Percentiles rank a stretch among this genome's conserved stretches.
These are phyloP conservation scores for Cyberlindnera galapagoensis DNA, from an alignment of 805 yeast species.

Conservation along the genomic window DNA sequence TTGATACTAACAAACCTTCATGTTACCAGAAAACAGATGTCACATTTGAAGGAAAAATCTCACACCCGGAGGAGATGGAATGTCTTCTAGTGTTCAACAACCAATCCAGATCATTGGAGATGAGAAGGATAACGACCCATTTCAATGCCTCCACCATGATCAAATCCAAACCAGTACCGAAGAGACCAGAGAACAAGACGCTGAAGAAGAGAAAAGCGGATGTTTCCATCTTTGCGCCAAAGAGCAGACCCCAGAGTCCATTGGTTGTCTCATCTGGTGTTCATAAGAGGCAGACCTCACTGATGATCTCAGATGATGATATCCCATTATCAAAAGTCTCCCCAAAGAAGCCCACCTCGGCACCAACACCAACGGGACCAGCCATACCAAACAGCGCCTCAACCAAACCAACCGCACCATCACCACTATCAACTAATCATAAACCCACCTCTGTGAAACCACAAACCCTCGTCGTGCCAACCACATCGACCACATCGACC, in stretches of 20 bases:
- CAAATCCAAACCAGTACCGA: slow-evolving; percentile 1
- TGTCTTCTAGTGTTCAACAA: slow-evolving; percentile 20
- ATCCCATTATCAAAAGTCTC: slow-evolving; percentile 10
- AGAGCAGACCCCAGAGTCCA: slow-evolving; percentile 17
- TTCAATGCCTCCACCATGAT: slow-evolving; percentile 8
- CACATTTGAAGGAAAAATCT: slow-evolving; percentile 12
- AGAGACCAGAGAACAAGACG: slow-evolving; percentile 3
- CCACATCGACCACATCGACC: neutral
- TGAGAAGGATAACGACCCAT: slow-evolving; percentile 13
- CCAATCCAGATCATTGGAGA: slow-evolving; percentile 10
- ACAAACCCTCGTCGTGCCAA: no score
- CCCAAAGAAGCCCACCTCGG: slow-evolving; percentile 7
- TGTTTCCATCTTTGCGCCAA: slow-evolving; percentile 22
- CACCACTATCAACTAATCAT: slow-evolving; percentile 8
- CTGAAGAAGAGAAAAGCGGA: slow-evolving; percentile 12
- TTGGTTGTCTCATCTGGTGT: slow-evolving; percentile 8
- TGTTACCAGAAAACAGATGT: slow-evolving; percentile 9
- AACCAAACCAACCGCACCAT: slow-evolving; percentile 10
- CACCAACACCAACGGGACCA: slow-evolving; percentile 1
- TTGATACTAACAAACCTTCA: slow-evolving; percentile 4
- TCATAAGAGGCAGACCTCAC: slow-evolving; percentile 2
- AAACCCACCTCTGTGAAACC: neutral
- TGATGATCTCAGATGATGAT: slow-evolving; percentile 12
- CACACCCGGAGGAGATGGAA: slow-evolving; percentile 13
- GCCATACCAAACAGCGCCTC: slow-evolving; percentile 2